Base-by-base conservation (phyloP, 768 basidiomycete genomes). In the Dioszegia aurantiaca region DNA sequence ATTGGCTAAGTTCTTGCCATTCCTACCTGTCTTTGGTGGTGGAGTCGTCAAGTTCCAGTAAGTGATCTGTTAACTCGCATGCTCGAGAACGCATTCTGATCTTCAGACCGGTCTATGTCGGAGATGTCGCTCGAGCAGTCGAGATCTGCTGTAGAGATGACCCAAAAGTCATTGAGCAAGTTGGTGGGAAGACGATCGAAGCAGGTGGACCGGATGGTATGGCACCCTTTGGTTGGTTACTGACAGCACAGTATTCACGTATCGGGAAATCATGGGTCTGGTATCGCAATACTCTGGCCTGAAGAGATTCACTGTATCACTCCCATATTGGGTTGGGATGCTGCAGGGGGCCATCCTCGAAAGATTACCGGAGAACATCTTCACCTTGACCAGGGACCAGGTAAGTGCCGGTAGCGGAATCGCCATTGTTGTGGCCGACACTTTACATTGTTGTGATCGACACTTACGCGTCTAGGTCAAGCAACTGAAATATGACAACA, bases 21-120 rank as follows among this genome's bases (percentile, higher is more conserved):
- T 87, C 69, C 73, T 88, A 26, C 87, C 87, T n/a, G 85, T 89
- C 4, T 88, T 87, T 67, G 85, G 83, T 9, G 85, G 85, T n/a
- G 87, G 88, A 1, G 74, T 62, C 10, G 78, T 85, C 5, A 80
- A 77, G 24, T 88, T 88, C 68, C 87, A 88, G 75, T 74, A 54
- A 63, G 70, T 64, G 31, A 26, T 41, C 33, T 51, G 33, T 17
- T 27, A 5, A 31, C 17, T 12, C 10, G 26, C 43, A 6, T 28
- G 31, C n/a, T 21, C 12, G 3, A 37, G 47, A n/a, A n/a, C n/a
- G n/a, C n/a, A n/a, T n/a, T n/a, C 54, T 60, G 27, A 59, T 39
- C 1, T 19, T 4, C 26, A 63, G 62, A 64, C 87, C 87, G 12
- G 84, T 88, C 11, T 88, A 83, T 67, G 86, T 84, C 0, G 85